Conservation (phyloP, 768 basidiomycete genomes). For the Mycena pura region DNA sequence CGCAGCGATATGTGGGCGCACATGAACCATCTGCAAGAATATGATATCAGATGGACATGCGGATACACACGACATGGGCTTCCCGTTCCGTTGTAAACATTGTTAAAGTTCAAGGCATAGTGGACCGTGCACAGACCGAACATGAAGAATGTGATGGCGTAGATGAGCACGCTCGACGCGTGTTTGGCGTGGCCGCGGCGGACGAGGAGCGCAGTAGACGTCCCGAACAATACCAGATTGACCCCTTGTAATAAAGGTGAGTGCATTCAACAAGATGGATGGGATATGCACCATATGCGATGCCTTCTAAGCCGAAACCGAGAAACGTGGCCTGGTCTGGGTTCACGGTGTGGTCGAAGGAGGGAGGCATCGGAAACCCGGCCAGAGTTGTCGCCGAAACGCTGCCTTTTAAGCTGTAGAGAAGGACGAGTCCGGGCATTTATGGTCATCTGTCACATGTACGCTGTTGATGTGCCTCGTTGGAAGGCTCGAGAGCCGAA, state of each 20-base stretch:
- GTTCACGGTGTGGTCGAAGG: conserved; percentile 1
- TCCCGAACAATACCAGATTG: conserved; percentile 5
- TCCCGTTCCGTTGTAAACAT: neutral
- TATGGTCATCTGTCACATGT: too few species aligned
- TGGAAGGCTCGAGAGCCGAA: too few species aligned
- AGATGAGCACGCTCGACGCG: neutral
- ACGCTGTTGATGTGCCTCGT: too few species aligned
- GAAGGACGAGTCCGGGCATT: too few species aligned
- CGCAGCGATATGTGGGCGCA: neutral
- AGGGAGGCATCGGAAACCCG: conserved; percentile 3
- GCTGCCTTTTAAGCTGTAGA: too few species aligned
- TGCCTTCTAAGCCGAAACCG: conserved; percentile 1
- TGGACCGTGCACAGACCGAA: conserved; percentile 1
- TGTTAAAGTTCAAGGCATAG: conserved; percentile 8
- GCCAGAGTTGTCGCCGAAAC: too few species aligned
- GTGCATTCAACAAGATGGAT: neutral
- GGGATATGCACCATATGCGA: neutral
- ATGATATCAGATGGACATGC: neutral
- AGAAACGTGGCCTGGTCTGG: conserved; percentile 3
- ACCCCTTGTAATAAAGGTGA: neutral
- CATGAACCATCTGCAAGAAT: conserved; percentile 3
- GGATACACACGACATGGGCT: too few species aligned
- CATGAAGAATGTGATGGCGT: neutral
- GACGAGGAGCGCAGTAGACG: neutral
- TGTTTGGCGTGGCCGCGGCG: neutral